phyloP scores from a whole-genome alignment of 306 rosid genomes.

The Hippophae tibetana region DNA sequence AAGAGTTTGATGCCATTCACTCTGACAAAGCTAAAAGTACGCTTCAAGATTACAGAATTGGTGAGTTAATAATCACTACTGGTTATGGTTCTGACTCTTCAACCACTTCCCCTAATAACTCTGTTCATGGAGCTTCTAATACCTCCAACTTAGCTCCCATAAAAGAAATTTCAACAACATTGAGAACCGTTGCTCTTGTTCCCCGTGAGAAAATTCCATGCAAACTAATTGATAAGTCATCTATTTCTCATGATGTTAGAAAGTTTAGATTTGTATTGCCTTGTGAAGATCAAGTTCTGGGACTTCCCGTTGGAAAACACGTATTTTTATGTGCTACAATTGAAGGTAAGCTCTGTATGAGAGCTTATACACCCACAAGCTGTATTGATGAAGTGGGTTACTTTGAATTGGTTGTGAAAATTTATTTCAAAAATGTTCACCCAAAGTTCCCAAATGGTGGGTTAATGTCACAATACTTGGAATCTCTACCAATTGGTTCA shows the following conservation, averaged over 20 bases:
- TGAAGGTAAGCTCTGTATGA: constrained; percentile 62
- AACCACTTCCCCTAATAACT: constrained; percentile 50
- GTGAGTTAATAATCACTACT: constrained; percentile 39
- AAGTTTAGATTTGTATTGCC: constrained; percentile 57
- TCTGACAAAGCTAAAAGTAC: constrained; percentile 71
- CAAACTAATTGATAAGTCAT: constrained; percentile 40
- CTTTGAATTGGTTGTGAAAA: constrained; percentile 62
- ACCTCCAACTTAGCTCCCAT: constrained; percentile 35
- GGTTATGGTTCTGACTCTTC: constrained; percentile 39
- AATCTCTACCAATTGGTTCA: constrained; percentile 37
- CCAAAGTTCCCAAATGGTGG: constrained; percentile 76
- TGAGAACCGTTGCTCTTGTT: constrained; percentile 32
- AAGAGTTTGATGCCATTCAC: constrained; percentile 85
- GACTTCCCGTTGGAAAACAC: constrained; percentile 77
- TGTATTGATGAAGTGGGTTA: constrained; percentile 46
- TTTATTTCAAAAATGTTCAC: constrained; percentile 59
- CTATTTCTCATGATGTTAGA: constrained; percentile 61
- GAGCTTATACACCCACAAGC: constrained; percentile 80
- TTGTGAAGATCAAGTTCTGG: constrained; percentile 44
- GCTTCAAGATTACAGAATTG: constrained; percentile 57
- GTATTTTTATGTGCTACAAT: constrained; percentile 51
- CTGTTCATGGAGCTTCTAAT: constrained; percentile 36
- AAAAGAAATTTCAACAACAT: constrained; percentile 17
- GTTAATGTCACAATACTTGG: constrained; percentile 57
- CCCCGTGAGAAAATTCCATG: constrained; percentile 54